phyloP scores from a whole-genome alignment of 139 green algal species.

The Coelastrella sp. region DNA sequence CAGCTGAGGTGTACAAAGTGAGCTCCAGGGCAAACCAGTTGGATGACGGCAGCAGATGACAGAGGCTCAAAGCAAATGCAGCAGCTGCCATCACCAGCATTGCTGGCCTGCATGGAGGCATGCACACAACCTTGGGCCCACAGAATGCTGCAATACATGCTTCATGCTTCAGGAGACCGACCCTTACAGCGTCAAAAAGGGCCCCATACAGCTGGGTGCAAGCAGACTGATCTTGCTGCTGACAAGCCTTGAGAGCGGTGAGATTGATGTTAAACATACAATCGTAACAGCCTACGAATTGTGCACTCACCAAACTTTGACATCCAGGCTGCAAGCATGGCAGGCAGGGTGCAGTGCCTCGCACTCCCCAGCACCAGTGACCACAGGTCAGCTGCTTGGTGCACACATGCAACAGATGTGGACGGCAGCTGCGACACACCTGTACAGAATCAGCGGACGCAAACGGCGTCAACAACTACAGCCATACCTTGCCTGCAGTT shows the following conservation, averaged over 20 bases:
- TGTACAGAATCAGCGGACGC: neutral
- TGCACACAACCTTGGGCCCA: too few relatives aligned
- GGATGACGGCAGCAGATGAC: neutral
- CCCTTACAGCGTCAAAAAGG: too few relatives aligned
- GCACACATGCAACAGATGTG: neutral
- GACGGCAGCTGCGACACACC: constrained; percentile 2
- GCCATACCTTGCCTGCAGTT: too few relatives aligned
- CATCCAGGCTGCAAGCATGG: constrained; percentile 35
- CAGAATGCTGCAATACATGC: too few relatives aligned
- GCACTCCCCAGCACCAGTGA: constrained; percentile 35
- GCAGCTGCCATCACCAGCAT: constrained; percentile 24
- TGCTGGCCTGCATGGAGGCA: neutral
- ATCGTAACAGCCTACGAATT: too few relatives aligned
- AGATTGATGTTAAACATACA: too few relatives aligned
- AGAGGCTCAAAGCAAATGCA: constrained; percentile 42
- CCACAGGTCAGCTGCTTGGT: constrained; percentile 31
- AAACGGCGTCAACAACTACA: too few relatives aligned
- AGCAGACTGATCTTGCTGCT: too few relatives aligned
- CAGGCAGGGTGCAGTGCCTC: neutral
- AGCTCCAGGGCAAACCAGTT: neutral
- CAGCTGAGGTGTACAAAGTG: constrained; percentile 37
- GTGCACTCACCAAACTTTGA: neutral
- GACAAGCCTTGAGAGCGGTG: too few relatives aligned
- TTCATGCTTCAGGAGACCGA: too few relatives aligned
- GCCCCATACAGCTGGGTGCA: too few relatives aligned